phyloP scores from a whole-genome alignment of 169 alveolate species.

The Perkinsus olseni region DNA sequence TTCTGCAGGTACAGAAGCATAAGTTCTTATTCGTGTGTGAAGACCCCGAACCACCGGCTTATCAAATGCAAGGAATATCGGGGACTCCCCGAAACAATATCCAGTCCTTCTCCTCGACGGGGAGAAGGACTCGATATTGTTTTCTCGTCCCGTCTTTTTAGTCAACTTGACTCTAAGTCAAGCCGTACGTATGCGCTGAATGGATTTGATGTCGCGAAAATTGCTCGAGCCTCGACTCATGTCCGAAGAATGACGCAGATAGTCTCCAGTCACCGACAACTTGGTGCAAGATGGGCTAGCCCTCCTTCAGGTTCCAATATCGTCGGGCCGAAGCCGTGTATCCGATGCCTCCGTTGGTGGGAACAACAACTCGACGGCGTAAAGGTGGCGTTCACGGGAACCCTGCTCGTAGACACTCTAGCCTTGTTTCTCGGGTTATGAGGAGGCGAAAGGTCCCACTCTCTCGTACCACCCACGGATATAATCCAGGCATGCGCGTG shows the following conservation, averaged over 20 bases:
- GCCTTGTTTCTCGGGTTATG: background rate
- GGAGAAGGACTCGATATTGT: too few species aligned
- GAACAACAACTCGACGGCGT: background rate
- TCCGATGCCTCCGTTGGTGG: background rate
- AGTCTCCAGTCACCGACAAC: too few species aligned
- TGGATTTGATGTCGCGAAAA: too few species aligned
- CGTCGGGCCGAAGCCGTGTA: background rate
- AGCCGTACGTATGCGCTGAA: too few species aligned
- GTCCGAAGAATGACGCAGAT: too few species aligned
- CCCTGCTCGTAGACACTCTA: background rate
- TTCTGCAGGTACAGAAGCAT: background rate
- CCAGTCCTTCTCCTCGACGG: background rate
- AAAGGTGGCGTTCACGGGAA: background rate
- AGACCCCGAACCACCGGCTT: background rate
- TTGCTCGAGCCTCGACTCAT: too few species aligned
- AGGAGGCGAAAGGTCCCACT: background rate
- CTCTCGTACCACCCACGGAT: background rate
- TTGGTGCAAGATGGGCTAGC: background rate
- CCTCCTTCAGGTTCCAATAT: background rate
- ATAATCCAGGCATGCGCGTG: background rate
- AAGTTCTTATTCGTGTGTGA: background rate
- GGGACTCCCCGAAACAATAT: background rate
- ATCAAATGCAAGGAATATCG: background rate
- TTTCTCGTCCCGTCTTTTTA: too few species aligned
- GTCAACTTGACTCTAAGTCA: too few species aligned